Evolutionary conservation across 495 filamentous ascomycete species (phyloP), one percentile per base, ranked within the genome.

Genomic region (Rhypophila decipiens): DNA sequence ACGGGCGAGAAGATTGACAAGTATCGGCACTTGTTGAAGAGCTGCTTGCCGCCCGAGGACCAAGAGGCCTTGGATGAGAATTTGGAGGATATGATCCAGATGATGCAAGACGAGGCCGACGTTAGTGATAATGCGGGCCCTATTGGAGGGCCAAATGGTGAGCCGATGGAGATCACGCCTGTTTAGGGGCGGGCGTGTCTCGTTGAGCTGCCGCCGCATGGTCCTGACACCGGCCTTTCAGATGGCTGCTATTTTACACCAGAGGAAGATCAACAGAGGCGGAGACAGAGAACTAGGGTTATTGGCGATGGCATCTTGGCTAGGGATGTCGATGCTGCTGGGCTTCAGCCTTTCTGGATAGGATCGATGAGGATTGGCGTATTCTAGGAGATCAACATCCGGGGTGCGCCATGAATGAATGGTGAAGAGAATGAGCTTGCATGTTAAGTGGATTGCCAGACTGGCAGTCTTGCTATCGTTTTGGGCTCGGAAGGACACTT

Each of bases 21-120:
- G 52, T 75, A 75, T 57, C 56, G 67, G 27, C 71, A 64, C 36
- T 57, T 75, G 9, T 58, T 74, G 12, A 67, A 61, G 44, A 58
- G 58, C 29, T 75, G 72, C 47, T 55, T 75, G 15, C 69, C 69
- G 36, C 65, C 59, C 24, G 65, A 72, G 49, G 69, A 71, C 42
- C 68, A 71, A 3, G 68, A 73, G 45, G 67, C 61, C 41, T 58
- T 75, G 29, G 72, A 74, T 37, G 49, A 63, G 18, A 73, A 72
- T 31, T 51, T 75, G 19, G 71, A 74, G 23, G 70, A 68, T 36
- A 57, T 75, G 42, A 74, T 75, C 55, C 60, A 64, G 45, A 70
- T 75, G 67, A 75, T 75, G 72, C 68, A 75, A 55, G 70, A 74
- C 49, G 68, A 75, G 42, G 53, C 58, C 8, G 55, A 51, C 18